A percentile compares a stretch with the other conserved stretches of the same genome.
Evolutionary conservation across 257 asterid genomes (phyloP).

Genomic region (Apocynum venetum): DNA sequence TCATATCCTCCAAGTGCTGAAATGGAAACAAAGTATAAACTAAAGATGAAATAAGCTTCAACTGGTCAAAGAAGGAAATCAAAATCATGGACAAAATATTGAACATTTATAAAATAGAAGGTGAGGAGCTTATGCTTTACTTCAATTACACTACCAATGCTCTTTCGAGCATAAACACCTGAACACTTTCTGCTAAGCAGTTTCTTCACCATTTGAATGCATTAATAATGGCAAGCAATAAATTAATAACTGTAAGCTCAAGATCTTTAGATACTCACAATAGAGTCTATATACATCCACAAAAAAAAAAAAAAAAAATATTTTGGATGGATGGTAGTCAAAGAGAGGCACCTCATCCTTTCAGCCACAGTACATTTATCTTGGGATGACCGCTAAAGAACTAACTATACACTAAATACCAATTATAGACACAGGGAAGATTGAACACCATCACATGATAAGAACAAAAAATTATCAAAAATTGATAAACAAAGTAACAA

Average conservation of each 20-base stretch:
- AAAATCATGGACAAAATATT: not conserved
- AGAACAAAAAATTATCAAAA: not conserved
- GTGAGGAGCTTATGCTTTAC: not conserved
- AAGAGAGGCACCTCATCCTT: not conserved
- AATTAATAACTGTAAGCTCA: not conserved
- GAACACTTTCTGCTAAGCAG: not conserved
- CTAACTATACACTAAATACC: not conserved
- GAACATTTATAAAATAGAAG: not conserved
- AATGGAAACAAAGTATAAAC: constrained; percentile 10
- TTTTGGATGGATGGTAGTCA: not conserved
- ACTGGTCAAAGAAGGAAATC: not conserved
- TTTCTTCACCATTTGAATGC: not conserved
- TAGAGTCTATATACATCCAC: too few species aligned
- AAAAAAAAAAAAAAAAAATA: too few species aligned
- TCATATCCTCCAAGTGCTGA: constrained; percentile 91
- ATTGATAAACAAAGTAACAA: not conserved
- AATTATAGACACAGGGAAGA: not conserved
- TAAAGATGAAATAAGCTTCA: not conserved
- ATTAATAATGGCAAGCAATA: too few species aligned
- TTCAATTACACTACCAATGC: too few species aligned
- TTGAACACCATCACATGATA: not conserved
- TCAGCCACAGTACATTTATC: not conserved
- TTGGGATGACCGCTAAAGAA: not conserved
- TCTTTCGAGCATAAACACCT: not conserved
- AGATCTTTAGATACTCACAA: not conserved